Conservation (phyloP, 2,329 filamentous ascomycete genomes). For the Bipolaris victoriae region DNA sequence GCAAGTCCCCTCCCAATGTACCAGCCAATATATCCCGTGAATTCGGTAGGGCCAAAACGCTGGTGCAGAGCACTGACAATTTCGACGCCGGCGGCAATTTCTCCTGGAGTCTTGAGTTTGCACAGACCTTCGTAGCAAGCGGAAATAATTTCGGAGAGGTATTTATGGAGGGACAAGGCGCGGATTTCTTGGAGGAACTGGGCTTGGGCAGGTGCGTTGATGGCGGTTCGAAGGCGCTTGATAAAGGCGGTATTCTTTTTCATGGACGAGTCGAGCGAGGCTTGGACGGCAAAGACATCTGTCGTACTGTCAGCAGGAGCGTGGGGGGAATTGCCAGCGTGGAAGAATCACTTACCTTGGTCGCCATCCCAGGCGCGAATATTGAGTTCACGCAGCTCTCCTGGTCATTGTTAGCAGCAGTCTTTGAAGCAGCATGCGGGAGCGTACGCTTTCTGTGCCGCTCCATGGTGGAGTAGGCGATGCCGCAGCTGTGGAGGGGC, state of each 20-base stretch:
- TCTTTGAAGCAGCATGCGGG: neutral
- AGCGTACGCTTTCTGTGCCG: constrained; percentile 56
- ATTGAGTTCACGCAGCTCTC: constrained; percentile 90
- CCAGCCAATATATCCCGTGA: constrained; percentile 92
- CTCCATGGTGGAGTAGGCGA: constrained; percentile 53
- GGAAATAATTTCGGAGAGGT: constrained; percentile 94
- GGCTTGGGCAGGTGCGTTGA: constrained; percentile 76
- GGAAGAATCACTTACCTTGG: constrained; percentile 64
- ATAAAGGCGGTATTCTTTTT: constrained; percentile 99
- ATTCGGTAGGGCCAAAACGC: constrained; percentile 87
- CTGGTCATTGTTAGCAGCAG: constrained; percentile 56
- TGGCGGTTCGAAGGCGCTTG: constrained; percentile 88
- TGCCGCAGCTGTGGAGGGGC: constrained; percentile 45
- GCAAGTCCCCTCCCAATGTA: constrained; percentile 88
- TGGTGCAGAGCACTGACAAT: constrained; percentile 95
- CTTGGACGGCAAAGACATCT: constrained; percentile 80
- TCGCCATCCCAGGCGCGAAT: constrained; percentile 87
- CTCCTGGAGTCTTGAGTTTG: constrained; percentile 87
- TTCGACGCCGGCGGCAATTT: constrained; percentile 89
- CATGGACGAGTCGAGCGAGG: constrained; percentile 87
- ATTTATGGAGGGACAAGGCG: constrained; percentile 90
- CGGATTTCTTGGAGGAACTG: constrained; percentile 91
- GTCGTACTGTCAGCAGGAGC: constrained; percentile 27
- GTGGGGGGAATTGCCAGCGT: constrained; percentile 11
- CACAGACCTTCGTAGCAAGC: constrained; percentile 94